phyloP scores from a whole-genome alignment of 345 rosid species.

The Brassica incana region DNA sequence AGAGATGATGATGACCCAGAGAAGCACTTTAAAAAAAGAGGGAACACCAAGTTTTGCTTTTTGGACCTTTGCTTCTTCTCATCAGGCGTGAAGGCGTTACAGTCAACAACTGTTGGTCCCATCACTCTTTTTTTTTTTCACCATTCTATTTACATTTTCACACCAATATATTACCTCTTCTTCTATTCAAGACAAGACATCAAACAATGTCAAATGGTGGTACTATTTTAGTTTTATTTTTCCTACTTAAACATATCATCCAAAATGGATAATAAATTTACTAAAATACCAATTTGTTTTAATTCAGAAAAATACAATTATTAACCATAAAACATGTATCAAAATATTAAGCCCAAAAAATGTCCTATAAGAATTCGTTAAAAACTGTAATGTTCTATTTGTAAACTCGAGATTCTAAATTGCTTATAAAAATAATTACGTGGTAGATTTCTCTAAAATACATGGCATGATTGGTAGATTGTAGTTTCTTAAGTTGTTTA shows the following conservation, averaged over 20 bases:
- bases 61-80: slow-evolving; percentile 64
- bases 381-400: not conserved
- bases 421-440: not conserved
- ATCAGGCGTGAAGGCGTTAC: slow-evolving; percentile 65
- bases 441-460: slow-evolving; percentile 19
- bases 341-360: not conserved
- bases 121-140: not conserved
- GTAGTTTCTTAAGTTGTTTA: slow-evolving; percentile 5
- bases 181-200: not conserved
- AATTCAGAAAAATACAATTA: not conserved
- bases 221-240: not conserved
- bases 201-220: not conserved
- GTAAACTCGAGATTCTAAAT: slow-evolving; percentile 13
- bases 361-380: not conserved
- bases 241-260: not conserved
- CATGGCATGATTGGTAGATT: slow-evolving; percentile 34
- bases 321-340: not conserved
- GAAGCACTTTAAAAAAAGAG: slow-evolving; percentile 45
- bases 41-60: slow-evolving; percentile 57
- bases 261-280: not conserved
- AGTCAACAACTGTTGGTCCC: slow-evolving; percentile 44
- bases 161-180: slow-evolving; percentile 19
- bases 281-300: not conserved
- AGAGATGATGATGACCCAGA: slow-evolving; percentile 51
- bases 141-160: slow-evolving; percentile 18